Evolutionary conservation across 2,329 filamentous ascomycete genomes (phyloP).

Genomic region (Penicillium sp.): DNA sequence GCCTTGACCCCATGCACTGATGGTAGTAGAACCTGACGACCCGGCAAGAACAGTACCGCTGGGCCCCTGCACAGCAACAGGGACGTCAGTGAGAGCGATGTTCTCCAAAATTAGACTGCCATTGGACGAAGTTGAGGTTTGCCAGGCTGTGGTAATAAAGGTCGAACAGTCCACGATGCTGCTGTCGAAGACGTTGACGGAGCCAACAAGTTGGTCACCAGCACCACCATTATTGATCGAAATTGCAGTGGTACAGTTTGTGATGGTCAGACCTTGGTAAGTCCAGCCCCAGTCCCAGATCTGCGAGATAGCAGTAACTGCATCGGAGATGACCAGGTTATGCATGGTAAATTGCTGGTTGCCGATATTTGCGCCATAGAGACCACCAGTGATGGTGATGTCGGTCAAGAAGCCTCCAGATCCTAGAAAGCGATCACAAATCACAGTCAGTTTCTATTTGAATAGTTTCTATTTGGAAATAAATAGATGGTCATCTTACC

Average conservation of each 20-base stretch:
- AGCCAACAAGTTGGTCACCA: slow-evolving; percentile 51
- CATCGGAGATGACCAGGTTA: slow-evolving; percentile 55
- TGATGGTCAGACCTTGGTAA: slow-evolving; percentile 52
- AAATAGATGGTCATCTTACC: slow-evolving; percentile 29
- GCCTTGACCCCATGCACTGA: slow-evolving; percentile 46
- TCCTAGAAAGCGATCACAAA: slow-evolving; percentile 21
- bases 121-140: slow-evolving; percentile 43
- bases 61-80: slow-evolving; percentile 42
- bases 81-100: slow-evolving; percentile 52
- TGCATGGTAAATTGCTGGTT: slow-evolving; percentile 66
- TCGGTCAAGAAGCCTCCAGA: slow-evolving; percentile 63
- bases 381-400: slow-evolving; percentile 61
- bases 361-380: slow-evolving; percentile 60
- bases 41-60: slow-evolving; percentile 40
- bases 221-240: slow-evolving; percentile 49
- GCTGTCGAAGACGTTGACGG: slow-evolving; percentile 59
- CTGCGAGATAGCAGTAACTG: slow-evolving; percentile 56
- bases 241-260: slow-evolving; percentile 55
- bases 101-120: slow-evolving; percentile 59
- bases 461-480: not conserved
- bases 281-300: slow-evolving; percentile 64
- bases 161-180: slow-evolving; percentile 51
- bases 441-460: slow-evolving; percentile 3
- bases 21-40: slow-evolving; percentile 34
- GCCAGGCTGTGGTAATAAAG: slow-evolving; percentile 52